A percentile compares a stretch with the other conserved stretches of the same genome.
Evolutionary conservation across 1,284 basidiomycete species (phyloP).

Genomic region (Coniferiporia weirii): DNA sequence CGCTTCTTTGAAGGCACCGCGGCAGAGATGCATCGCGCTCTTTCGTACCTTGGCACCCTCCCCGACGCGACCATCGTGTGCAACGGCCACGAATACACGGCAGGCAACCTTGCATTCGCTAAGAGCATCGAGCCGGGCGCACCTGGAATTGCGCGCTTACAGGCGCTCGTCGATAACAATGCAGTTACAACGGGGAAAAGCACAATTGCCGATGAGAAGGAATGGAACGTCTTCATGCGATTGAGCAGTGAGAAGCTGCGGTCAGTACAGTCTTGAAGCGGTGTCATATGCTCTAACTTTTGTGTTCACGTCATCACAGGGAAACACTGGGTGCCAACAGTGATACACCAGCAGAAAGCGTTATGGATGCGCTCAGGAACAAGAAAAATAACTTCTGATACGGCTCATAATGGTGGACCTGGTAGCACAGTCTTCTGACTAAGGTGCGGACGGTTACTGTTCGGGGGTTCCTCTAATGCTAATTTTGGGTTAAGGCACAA

Average conservation of each 20-base stretch:
- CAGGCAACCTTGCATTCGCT: slow-evolving; percentile 60
- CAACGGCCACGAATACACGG: slow-evolving; percentile 92
- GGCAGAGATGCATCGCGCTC: slow-evolving; percentile 78
- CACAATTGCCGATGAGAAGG: slow-evolving; percentile 81
- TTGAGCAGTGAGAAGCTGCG: slow-evolving; percentile 49
- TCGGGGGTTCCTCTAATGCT: neutral
- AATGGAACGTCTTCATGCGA: slow-evolving; percentile 84
- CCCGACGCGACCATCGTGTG: slow-evolving; percentile 82
- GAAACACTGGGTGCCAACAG: slow-evolving; percentile 42
- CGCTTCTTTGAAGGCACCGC: slow-evolving; percentile 94
- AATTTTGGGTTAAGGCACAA: too few species aligned
- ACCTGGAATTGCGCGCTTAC: slow-evolving; percentile 49
- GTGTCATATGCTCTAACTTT: neutral
- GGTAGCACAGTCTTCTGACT: neutral
- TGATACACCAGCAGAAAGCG: slow-evolving; percentile 42
- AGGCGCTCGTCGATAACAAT: slow-evolving; percentile 46
- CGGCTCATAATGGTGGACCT: slow-evolving; percentile 3
- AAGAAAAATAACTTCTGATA: slow-evolving; percentile 81
- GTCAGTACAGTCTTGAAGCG: slow-evolving; percentile 35
- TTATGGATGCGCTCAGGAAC: slow-evolving; percentile 74
- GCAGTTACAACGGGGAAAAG: slow-evolving; percentile 68
- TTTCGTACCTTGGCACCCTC: slow-evolving; percentile 71
- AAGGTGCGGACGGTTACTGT: neutral
- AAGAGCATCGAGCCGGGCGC: slow-evolving; percentile 63
- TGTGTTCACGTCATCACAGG: slow-evolving; percentile 26